Evolutionary conservation across 768 basidiomycete species (phyloP), one percentile per base, ranked within the genome.

Genomic region (Mycena vulgaris): DNA sequence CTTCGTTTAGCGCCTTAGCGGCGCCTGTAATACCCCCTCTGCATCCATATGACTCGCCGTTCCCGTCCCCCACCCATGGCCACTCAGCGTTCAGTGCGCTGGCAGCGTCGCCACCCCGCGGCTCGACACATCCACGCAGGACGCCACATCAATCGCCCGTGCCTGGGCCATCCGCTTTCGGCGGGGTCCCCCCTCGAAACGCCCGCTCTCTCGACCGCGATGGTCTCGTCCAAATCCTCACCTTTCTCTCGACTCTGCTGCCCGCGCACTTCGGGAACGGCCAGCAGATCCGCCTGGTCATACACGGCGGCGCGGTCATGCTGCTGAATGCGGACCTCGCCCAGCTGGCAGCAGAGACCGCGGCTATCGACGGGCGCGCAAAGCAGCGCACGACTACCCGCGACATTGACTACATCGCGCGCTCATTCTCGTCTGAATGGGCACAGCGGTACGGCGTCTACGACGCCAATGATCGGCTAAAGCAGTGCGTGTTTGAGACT

Each of bases 231-330:
- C 67, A 74, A 2, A 81, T 89, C 60, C 87, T 93, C 42, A 77
- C 82, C 48, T 74, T 81, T 55, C 86, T 93, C 66, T 89, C 92
- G 5, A 79, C 78, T 0, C 84, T 86, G 16, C 80, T 90, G 1
- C 76, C 83, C 16, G 70, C 75, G 1, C 78, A 78, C 8, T 92
- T 93, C 74, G 82, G 83, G n/a, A 77, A 77, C 37, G 52, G 39
- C 21, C 74, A 55, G 3, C 86, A 84, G 39, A 83, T 93, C 5
- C 86, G 88, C 8, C 83, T 93, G 21, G 88, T 93, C 55, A 83
- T 92, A 0, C 92, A 93, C 66, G 92, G 92, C 25, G 92, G 92
- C 0, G 92, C 90, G 0, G 90, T 90, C 63, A 92, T 93, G 90
- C 85, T 93, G 27, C 84, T 93, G 1, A 91, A 93, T 58, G 76